Conservation (phyloP, 1,139 yeast species). For the Neolecta irregularis region DNA sequence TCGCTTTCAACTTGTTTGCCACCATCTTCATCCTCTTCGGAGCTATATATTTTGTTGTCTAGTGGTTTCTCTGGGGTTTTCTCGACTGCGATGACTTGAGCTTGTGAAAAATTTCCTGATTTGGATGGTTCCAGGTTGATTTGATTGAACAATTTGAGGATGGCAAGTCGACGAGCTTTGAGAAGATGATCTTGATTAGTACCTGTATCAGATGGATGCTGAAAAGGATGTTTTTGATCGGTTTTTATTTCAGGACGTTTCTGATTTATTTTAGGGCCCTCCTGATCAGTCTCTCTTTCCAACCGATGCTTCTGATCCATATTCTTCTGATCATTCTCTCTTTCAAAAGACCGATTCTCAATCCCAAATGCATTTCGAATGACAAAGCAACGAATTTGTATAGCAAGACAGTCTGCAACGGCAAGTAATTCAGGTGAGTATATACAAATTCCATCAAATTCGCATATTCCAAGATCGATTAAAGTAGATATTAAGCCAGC, state of each 20-base stretch:
- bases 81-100: too few relatives aligned
- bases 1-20: constrained; percentile 28
- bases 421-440: constrained; percentile 43
- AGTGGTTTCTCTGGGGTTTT: constrained; percentile 17
- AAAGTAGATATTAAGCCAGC: constrained; percentile 58
- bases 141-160: constrained; percentile 41
- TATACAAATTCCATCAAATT: constrained; percentile 45
- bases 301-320: too few relatives aligned
- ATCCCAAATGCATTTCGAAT: constrained; percentile 36
- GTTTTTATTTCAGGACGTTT: background rate
- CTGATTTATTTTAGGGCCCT: constrained; percentile 1
- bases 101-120: too few relatives aligned
- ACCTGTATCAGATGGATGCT: constrained; percentile 32
- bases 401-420: constrained; percentile 55
- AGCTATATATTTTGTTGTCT: constrained; percentile 8
- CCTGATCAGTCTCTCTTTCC: too few relatives aligned
- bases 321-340: constrained; percentile 19
- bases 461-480: constrained; percentile 39
- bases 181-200: constrained; percentile 39
- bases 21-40: constrained; percentile 22
- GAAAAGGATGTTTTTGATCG: too few relatives aligned
- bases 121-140: constrained; percentile 27
- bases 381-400: constrained; percentile 49
- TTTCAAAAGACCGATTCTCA: constrained; percentile 3
- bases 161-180: constrained; percentile 41